Percentiles rank a stretch among this genome's conserved stretches.
Evolutionary conservation across 495 filamentous ascomycete species (phyloP).

Genomic region (Tuber indicum): DNA sequence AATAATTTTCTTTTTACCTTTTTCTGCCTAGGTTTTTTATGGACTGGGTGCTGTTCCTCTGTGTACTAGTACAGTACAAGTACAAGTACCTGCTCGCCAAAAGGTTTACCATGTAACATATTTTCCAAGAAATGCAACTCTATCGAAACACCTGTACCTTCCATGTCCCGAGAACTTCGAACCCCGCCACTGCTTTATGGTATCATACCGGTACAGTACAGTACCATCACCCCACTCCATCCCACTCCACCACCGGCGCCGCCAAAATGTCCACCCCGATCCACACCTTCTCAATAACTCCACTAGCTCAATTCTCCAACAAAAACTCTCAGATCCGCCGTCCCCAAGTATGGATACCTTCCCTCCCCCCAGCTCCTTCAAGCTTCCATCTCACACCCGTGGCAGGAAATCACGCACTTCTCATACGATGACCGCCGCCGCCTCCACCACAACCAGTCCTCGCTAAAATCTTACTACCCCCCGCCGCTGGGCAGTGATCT

Average conservation of each 20-base stretch:
- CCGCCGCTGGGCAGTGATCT: conserved; percentile 65
- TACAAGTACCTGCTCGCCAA: too few relatives aligned
- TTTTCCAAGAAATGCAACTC: too few relatives aligned
- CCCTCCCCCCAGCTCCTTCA: background rate
- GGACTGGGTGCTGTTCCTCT: too few relatives aligned
- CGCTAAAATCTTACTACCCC: conserved; percentile 81
- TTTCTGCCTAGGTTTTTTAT: too few relatives aligned
- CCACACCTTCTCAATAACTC: background rate
- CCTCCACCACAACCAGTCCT: conserved; percentile 69
- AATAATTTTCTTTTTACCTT: too few relatives aligned
- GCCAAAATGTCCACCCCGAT: background rate
- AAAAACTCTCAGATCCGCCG: background rate
- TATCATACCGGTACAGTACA: background rate
- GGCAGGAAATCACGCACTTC: conserved; percentile 62
- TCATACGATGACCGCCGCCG: conserved; percentile 78
- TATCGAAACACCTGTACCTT: too few relatives aligned
- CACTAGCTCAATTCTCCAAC: background rate
- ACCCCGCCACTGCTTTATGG: too few relatives aligned
- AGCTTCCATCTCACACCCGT: background rate
- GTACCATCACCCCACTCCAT: too few relatives aligned
- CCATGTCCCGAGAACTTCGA: too few relatives aligned
- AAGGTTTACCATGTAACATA: too few relatives aligned
- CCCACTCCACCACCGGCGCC: background rate
- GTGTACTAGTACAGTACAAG: too few relatives aligned
- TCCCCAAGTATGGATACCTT: background rate